Evolutionary conservation across 192 early-diverging fungal genomes (phyloP).

Genomic region (Rhizophagus sp.): DNA sequence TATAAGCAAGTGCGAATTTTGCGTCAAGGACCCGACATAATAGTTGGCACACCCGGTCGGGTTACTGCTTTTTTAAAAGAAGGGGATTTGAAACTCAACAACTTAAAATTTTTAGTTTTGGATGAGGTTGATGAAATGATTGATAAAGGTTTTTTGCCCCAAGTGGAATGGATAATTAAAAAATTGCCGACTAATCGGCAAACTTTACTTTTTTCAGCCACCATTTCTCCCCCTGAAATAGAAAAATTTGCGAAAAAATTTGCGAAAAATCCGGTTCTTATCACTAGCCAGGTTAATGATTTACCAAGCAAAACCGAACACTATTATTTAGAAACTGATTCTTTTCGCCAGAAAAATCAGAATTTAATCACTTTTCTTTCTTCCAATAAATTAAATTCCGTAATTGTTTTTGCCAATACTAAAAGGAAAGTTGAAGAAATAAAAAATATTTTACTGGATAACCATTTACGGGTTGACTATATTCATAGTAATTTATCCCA

Average conservation of each 20-base stretch:
- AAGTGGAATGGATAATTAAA: conserved; percentile 27
- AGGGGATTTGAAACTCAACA: conserved; percentile 62
- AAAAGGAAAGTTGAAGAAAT: background rate
- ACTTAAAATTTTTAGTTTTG: conserved; percentile 61
- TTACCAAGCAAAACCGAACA: background rate
- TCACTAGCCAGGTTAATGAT: too few relatives aligned
- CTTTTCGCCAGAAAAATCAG: too few relatives aligned
- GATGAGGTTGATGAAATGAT: conserved; percentile 79
- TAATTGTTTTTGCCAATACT: too few relatives aligned
- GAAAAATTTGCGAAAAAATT: background rate
- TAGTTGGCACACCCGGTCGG: conserved; percentile 78
- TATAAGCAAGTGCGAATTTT: conserved; percentile 73
- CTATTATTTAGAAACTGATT: background rate
- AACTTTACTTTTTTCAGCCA: conserved; percentile 77
- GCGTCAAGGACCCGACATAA: conserved; percentile 66
- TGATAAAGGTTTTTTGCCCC: conserved; percentile 24
- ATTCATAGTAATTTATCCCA: background rate
- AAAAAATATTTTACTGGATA: background rate
- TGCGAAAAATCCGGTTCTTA: background rate
- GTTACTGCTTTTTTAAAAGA: conserved; percentile 74
- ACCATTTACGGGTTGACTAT: background rate
- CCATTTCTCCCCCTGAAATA: conserved; percentile 60
- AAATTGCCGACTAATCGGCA: conserved; percentile 48
- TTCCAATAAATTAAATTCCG: too few relatives aligned
- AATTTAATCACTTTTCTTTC: too few relatives aligned